Evolutionary conservation across 495 filamentous ascomycete genomes (phyloP).

Genomic region (Cladorrhinum samala): DNA sequence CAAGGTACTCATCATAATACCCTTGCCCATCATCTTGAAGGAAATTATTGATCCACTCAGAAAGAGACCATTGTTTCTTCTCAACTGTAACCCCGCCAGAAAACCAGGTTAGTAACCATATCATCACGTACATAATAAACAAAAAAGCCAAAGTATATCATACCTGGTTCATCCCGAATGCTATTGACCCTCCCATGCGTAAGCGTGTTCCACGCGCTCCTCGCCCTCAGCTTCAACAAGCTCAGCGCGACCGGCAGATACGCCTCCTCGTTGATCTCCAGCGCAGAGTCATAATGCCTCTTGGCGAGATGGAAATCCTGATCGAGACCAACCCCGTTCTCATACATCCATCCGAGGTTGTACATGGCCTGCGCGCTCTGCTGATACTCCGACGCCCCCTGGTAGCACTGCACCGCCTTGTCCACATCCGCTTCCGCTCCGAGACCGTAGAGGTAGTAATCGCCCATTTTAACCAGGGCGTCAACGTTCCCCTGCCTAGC

Average conservation of each 20-base stretch:
- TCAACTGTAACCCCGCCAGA: slow-evolving; percentile 42
- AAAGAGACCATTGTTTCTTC: slow-evolving; percentile 66
- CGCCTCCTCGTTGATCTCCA: slow-evolving; percentile 86
- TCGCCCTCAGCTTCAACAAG: slow-evolving; percentile 73
- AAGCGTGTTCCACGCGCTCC: slow-evolving; percentile 89
- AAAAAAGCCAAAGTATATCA: slow-evolving; percentile 14
- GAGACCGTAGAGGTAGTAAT: slow-evolving; percentile 82
- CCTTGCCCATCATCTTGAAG: slow-evolving; percentile 68
- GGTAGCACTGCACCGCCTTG: slow-evolving; percentile 90
- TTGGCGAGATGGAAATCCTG: slow-evolving; percentile 98
- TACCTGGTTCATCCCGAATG: slow-evolving; percentile 84
- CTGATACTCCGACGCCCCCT: slow-evolving; percentile 80
- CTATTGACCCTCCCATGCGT: slow-evolving; percentile 84
- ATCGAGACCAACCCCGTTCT: slow-evolving; percentile 86
- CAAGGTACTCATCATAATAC: slow-evolving; percentile 52
- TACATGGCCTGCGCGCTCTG: slow-evolving; percentile 93
- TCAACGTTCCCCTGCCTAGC: slow-evolving; percentile 92
- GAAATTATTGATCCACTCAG: slow-evolving; percentile 80
- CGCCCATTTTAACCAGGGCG: slow-evolving; percentile 94
- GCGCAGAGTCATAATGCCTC: slow-evolving; percentile 85
- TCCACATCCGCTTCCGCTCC: slow-evolving; percentile 69
- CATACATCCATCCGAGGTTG: slow-evolving; percentile 99
- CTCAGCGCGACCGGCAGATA: slow-evolving; percentile 91
- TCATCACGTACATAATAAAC: not conserved
- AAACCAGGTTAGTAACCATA: slow-evolving; percentile 4